Percentiles rank a stretch among this genome's conserved stretches.
phyloP scores from a whole-genome alignment of 2,329 filamentous ascomycete genomes.

The Venturia pyrina region DNA sequence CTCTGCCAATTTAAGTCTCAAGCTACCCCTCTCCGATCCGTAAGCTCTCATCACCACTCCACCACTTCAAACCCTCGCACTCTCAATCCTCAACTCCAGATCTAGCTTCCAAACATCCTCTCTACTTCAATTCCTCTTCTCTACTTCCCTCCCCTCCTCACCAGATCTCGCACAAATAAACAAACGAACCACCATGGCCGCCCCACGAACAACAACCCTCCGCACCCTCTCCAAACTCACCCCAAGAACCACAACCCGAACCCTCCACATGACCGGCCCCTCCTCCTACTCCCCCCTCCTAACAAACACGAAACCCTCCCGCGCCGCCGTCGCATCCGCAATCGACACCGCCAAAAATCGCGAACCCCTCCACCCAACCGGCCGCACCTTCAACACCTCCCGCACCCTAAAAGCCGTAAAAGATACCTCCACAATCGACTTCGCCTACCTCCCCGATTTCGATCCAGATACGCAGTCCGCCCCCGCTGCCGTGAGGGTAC shows the following conservation, averaged over 20 bases:
- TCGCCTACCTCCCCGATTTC: slow-evolving; percentile 48
- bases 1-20: background rate
- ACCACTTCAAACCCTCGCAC: background rate
- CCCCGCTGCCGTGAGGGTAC: slow-evolving; percentile 30
- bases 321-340: slow-evolving; percentile 40
- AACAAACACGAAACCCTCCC: slow-evolving; percentile 38
- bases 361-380: slow-evolving; percentile 13
- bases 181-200: slow-evolving; percentile 25
- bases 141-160: too few species aligned
- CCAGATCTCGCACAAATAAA: slow-evolving; percentile 8
- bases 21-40: background rate
- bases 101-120: background rate
- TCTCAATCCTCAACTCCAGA: background rate
- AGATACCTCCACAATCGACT: slow-evolving; percentile 53
- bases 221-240: slow-evolving; percentile 33
- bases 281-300: slow-evolving; percentile 43
- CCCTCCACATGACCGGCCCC: slow-evolving; percentile 50
- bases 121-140: background rate
- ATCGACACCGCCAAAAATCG: slow-evolving; percentile 38
- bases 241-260: slow-evolving; percentile 30
- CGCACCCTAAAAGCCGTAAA: slow-evolving; percentile 45
- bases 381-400: slow-evolving; percentile 53
- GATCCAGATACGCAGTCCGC: slow-evolving; percentile 30
- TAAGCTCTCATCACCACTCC: background rate
- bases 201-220: slow-evolving; percentile 31